Base-by-base conservation (phyloP, 2,329 filamentous ascomycete genomes). In the Microsporum audouinii region DNA sequence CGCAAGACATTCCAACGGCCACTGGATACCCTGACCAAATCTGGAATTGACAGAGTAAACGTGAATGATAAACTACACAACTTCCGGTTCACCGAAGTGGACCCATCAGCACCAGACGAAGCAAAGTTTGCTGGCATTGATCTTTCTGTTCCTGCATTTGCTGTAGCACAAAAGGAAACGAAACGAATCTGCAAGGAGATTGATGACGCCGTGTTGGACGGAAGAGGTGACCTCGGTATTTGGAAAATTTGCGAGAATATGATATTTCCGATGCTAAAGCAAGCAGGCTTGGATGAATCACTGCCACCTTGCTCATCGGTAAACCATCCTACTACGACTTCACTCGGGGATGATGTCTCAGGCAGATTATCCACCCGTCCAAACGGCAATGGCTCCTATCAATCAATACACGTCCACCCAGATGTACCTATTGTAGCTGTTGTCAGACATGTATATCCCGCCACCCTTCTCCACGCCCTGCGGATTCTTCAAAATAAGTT, bases 211-310 rank as follows among this genome's bases (percentile, higher is more conserved):
- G 64, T 73, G 59, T 58, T 68, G 39, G 60, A 66, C 5, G 64
- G 67, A n/a, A 67, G 66, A 43, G 68, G 71, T 27, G 74, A 76
- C 43, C 61, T 68, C 29, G 72, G 68, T 2, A 64, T 77, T 10
- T 77, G 74, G 75, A 67, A 70, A 8, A 66, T 76, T 5, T 75
- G 75, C 59, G 69, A 72, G 62, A 63, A 70, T n/a, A 68, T 68
- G 29, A 71, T 77, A n/a, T 77, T 77, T 64, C 70, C 69, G 17
- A 69, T 76, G 65, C 60, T 75, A 7, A 64, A 63, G 6, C 55
- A 57, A 34, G 55, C 55, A 14, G 39, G 27, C 4, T 34, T 57
- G 5, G 27, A 57, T 31, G 55, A 41, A 2, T 6, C 23, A 6
- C 65, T 70, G 60, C 62, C 75, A 7, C 68, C 69, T 5, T 2